Base-by-base conservation (phyloP, 2,329 filamentous ascomycete genomes). In the Aspergillus costaricaensis region DNA sequence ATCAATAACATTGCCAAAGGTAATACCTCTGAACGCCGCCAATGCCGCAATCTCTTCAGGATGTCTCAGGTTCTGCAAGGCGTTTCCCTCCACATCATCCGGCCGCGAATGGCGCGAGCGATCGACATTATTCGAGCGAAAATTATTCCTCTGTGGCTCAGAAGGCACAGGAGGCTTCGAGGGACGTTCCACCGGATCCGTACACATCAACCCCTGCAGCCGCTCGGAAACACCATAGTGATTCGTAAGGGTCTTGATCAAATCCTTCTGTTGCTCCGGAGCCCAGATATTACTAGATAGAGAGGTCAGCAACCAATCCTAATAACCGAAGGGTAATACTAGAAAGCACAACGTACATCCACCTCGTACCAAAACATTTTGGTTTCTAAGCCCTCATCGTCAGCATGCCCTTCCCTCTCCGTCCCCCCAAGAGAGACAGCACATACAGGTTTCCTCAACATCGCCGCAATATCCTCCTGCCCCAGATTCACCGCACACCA, bases 201-300 rank as follows among this genome's bases (percentile, higher is more conserved):
- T 85, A 60, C 80, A 81, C 80, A 91, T 88, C 69, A 91, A 79
- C 5, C 83, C 85, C 17, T 84, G 80, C 14, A 92, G 77, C 55
- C 90, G 82, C 27, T 85, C 84, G 0, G 90, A 91, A 66, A 92
- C 89, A 49, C 85, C 84, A 71, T 91, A 92, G 53, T 84, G 80
- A 38, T 79, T 77, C 15, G 85, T 87, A 23, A 92, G 80, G 4
- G 74, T 66, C 66, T 80, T 78, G 48, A 92, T 80, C 9, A 83
- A 70, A 3, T 83, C 79, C 38, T 77, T 79, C 67, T 91, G 88
- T 17, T 76, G 73, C 67, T 86, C 84, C 0, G 89, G 89, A 50
- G 85, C 81, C 87, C 88, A 92, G 25, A 92, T 82, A 63, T 92
- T 91, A 66, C 85, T 88, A 63, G 6, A 32, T 3, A 4, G 27